A percentile compares a stretch with the other conserved stretches of the same genome.
phyloP scores from a whole-genome alignment of 2,329 filamentous ascomycete genomes.

The Cordyceps tenuipes region DNA sequence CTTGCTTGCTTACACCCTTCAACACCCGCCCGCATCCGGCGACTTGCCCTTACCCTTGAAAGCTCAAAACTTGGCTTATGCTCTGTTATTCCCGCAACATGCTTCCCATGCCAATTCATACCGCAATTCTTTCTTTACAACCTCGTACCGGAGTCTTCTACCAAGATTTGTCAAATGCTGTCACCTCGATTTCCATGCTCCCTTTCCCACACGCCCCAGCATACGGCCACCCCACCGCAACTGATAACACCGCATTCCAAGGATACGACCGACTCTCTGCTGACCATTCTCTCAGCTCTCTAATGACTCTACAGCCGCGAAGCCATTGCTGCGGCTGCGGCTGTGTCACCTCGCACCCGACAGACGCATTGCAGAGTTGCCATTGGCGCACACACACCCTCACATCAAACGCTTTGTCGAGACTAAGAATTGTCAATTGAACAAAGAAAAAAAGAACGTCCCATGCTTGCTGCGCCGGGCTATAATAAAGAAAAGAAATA shows the following conservation, averaged over 20 bases:
- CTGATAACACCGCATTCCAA: no score
- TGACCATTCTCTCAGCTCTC: not conserved
- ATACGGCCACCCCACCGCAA: no score
- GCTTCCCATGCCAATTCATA: not conserved
- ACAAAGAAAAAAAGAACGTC: not conserved
- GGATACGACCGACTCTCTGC: no score
- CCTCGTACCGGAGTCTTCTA: no score
- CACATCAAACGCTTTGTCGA: not conserved
- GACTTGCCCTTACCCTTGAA: no score
- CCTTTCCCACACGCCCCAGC: not conserved
- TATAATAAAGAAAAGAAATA: conserved; percentile 2
- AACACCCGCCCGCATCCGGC: no score
- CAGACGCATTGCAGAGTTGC: not conserved
- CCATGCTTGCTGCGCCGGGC: conserved; percentile 9
- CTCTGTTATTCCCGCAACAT: no score
- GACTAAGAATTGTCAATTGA: conserved; percentile 4
- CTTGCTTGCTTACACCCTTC: no score
- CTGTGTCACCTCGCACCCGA: not conserved
- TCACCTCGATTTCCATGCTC: not conserved
- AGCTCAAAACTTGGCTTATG: no score
- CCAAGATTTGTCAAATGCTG: not conserved
- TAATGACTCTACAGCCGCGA: not conserved
- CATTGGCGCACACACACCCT: not conserved
- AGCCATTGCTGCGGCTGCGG: no score
- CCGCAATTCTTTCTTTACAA: not conserved